A percentile compares a stretch with the other conserved stretches of the same genome.
Conservation (phyloP, 768 basidiomycete species). For the Tricholoma hemisulphureum region DNA sequence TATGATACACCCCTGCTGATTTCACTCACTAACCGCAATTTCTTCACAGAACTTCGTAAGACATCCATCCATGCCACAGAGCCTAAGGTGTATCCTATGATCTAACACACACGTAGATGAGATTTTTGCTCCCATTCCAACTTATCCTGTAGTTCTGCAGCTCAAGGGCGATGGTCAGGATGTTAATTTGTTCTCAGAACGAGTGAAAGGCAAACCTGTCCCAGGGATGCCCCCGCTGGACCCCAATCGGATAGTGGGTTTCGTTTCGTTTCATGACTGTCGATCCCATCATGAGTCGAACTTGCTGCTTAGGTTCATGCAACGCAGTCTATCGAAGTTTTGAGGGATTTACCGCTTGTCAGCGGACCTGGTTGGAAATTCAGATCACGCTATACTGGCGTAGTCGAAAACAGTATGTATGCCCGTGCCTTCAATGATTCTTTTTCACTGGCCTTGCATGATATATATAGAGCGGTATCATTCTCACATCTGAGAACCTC, state of each 20-base stretch:
- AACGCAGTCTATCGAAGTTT: constrained; percentile 74
- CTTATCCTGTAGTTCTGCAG: constrained; percentile 77
- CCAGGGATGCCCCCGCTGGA: constrained; percentile 72
- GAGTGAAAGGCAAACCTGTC: constrained; percentile 41
- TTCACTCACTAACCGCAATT: not conserved
- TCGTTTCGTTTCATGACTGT: not conserved
- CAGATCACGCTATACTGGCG: constrained; percentile 60
- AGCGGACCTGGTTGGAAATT: constrained; percentile 81
- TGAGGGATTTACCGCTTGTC: constrained; percentile 73
- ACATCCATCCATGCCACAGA: not conserved
- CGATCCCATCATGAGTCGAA: not conserved
- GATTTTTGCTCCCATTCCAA: constrained; percentile 75
- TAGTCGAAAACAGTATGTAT: constrained; percentile 75
- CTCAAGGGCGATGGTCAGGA: constrained; percentile 72
- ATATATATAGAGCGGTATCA: constrained; percentile 66
- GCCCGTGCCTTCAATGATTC: not conserved
- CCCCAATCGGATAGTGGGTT: constrained; percentile 64
- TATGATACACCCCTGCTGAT: too few species aligned
- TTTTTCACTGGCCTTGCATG: constrained; percentile 1
- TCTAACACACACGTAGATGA: constrained; percentile 43
- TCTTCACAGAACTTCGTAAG: constrained; percentile 53
- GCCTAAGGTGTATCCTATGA: not conserved
- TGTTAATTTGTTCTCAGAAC: constrained; percentile 64
- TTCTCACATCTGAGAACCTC: constrained; percentile 60
- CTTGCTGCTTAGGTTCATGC: constrained; percentile 60